Conservation (phyloP, 441 rosid species). For the Populus trichocarpa region DNA sequence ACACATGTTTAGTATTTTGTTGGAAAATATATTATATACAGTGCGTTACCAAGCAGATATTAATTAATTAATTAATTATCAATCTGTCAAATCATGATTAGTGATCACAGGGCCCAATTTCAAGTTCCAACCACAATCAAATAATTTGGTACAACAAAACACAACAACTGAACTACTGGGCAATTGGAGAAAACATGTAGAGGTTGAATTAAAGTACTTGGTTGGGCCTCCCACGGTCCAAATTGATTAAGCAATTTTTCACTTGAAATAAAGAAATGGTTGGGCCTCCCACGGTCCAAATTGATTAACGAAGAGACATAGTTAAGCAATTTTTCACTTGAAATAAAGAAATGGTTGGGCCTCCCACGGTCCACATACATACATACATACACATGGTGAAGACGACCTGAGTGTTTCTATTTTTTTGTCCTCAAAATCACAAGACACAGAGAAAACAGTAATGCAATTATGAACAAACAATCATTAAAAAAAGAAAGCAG, state of each 20-base stretch:
- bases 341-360: too few relatives aligned
- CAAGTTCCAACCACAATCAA: background rate
- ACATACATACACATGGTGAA: too few relatives aligned
- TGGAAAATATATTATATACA: background rate
- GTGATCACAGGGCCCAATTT: slow-evolving; percentile 4
- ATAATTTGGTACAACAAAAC: background rate
- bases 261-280: too few relatives aligned
- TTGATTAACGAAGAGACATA: too few relatives aligned
- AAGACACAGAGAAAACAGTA: too few relatives aligned
- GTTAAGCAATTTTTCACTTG: too few relatives aligned
- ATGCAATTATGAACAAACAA: background rate
- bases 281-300: too few relatives aligned
- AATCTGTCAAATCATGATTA: background rate
- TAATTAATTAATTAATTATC: background rate
- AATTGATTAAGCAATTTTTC: background rate
- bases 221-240: too few relatives aligned
- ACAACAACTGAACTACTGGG: background rate
- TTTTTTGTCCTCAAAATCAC: background rate
- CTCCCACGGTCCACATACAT: too few relatives aligned
- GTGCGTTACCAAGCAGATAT: slow-evolving; percentile 17
- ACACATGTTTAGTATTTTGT: background rate
- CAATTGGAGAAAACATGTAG: background rate
- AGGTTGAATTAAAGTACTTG: background rate
- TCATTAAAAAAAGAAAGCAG: too few relatives aligned
- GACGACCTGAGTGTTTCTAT: too few relatives aligned